Percentiles rank a stretch among this genome's conserved stretches.
phyloP scores from a whole-genome alignment of 192 early-diverging fungal genomes.

The Entomortierella parvispora region DNA sequence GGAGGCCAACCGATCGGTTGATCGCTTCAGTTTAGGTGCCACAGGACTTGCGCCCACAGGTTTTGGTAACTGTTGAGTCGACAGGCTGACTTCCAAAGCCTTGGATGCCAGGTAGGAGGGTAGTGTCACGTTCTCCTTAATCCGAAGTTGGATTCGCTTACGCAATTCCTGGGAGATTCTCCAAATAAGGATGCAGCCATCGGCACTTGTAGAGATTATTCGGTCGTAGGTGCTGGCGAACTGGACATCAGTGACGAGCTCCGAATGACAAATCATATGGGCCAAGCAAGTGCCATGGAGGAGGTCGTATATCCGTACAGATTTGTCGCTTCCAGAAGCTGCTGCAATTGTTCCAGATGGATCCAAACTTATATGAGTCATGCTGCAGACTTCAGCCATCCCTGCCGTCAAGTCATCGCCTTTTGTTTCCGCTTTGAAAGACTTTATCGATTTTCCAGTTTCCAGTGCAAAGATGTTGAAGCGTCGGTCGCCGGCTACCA shows the following conservation, averaged over 20 bases:
- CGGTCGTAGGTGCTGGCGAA: constrained; percentile 64
- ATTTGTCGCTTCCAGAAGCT: constrained; percentile 74
- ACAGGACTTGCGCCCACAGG: neutral
- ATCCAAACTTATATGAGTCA: constrained; percentile 74
- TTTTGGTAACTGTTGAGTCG: neutral
- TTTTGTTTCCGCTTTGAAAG: constrained; percentile 67
- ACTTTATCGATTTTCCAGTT: constrained; percentile 71
- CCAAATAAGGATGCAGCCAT: constrained; percentile 86
- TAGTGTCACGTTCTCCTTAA: constrained; percentile 35
- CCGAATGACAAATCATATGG: constrained; percentile 72
- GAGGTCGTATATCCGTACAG: constrained; percentile 77
- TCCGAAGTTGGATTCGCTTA: constrained; percentile 15
- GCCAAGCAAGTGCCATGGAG: constrained; percentile 67
- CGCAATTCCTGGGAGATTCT: constrained; percentile 62
- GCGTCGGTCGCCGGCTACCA: constrained; percentile 76
- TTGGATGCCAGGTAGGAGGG: constrained; percentile 26
- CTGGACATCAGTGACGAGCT: constrained; percentile 75
- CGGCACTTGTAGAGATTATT: constrained; percentile 74
- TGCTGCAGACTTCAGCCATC: constrained; percentile 60
- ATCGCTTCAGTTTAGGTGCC: constrained; percentile 15
- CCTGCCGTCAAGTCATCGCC: constrained; percentile 49
- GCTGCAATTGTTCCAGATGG: constrained; percentile 74
- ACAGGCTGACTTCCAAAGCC: constrained; percentile 5
- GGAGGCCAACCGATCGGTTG: constrained; percentile 9
- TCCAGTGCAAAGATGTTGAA: constrained; percentile 69